phyloP scores from a whole-genome alignment of 2,329 filamentous ascomycete species.

The Tolypocladium album region DNA sequence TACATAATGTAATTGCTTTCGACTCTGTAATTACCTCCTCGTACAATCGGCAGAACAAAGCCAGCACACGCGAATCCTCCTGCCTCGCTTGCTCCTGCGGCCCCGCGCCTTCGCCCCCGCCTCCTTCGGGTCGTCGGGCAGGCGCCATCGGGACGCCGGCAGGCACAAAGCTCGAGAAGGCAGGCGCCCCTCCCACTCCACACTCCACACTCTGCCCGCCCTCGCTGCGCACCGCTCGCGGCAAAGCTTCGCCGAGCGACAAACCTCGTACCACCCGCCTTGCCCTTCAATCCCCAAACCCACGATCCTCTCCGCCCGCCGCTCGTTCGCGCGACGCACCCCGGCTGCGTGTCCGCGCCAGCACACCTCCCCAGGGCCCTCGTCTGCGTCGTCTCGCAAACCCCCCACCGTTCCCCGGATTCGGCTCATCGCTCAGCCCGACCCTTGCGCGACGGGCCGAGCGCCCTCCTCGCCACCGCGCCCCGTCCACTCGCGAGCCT shows the following conservation, averaged over 20 bases:
- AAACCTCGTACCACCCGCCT: neutral
- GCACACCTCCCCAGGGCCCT: neutral
- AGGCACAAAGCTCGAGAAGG: no score
- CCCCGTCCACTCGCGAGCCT: neutral
- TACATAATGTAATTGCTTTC: neutral
- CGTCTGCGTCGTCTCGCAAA: neutral
- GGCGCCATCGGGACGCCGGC: neutral
- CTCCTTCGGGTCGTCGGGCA: slow-evolving; percentile 2
- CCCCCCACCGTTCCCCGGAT: no score
- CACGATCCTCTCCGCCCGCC: neutral
- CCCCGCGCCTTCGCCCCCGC: neutral
- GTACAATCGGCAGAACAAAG: neutral
- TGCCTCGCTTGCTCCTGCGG: no score
- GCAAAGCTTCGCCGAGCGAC: neutral
- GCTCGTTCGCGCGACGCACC: neutral
- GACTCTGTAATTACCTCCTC: no score
- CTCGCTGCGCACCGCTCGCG: neutral
- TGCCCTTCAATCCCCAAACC: neutral
- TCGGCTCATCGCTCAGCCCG: neutral
- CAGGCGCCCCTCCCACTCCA: neutral
- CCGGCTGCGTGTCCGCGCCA: neutral
- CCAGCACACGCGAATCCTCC: no score
- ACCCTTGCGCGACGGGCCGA: neutral
- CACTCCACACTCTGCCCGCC: neutral
- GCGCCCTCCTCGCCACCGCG: neutral